Evolutionary conservation across 2,329 filamentous ascomycete species (phyloP), one percentile per base, ranked within the genome.

Genomic region (Cladosporium sp.): DNA sequence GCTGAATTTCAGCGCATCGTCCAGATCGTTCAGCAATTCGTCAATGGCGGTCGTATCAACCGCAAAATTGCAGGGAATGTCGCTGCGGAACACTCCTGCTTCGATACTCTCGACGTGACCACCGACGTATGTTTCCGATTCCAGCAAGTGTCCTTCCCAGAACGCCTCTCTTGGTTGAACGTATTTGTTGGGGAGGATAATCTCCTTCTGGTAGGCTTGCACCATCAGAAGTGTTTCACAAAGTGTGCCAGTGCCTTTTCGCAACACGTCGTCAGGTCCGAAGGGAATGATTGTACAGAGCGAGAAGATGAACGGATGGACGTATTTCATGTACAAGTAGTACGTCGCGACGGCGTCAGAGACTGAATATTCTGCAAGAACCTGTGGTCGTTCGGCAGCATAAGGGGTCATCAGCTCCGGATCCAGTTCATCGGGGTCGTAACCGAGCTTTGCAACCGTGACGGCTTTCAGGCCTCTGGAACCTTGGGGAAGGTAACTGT

Each of bases 191-290:
- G 93, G 93, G 32, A 98, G 74, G 3, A 97, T 84, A 60, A 98
- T 98, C 53, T 86, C 84, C 64, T 92, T 86, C 63, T 95, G 78
- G 64, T 95, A 98, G 13, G 93, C 93, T 73, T 98, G 89, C 43
- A 98, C 93, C 93, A 98, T 98, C 65, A 98, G 79, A 68, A 98
- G 75, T 93, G 98, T 98, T 73, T 98, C 93, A 69, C 93, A 98
- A n/a, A 98, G 80, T 0, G 93, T 98, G 70, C 93, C 93, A 0
- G 93, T 98, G 67, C 93, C 93, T 70, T 98, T 98, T 60, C 93
- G 83, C 62, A 97, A 71, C 1, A 91, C 89, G 66, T 97, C 93
- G 64, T 98, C 92, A 33, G 91, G 89, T 42, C 89, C 89, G 1
- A 98, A 78, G 0, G 93, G 93, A 68, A 98, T 78, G 73, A 98